These are phyloP conservation scores for Nigrospora oryzae DNA, from an alignment of 2,329 filamentous ascomycete species.

Conservation along the genomic window DNA sequence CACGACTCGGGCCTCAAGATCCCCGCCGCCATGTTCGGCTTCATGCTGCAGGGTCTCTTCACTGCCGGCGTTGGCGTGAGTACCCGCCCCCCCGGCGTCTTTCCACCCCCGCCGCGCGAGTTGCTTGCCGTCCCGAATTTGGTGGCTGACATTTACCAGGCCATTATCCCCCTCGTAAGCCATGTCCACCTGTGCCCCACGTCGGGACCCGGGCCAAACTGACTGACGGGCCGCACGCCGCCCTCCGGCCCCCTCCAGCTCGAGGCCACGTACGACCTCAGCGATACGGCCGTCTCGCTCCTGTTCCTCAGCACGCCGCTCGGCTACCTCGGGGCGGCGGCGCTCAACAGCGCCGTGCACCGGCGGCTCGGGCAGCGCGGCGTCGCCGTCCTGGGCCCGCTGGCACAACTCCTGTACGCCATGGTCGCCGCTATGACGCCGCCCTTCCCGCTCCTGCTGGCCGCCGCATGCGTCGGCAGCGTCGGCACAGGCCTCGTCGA, in stretches of 20 bases:
- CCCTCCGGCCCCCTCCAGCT: conserved; percentile 14
- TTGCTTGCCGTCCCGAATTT: too few species aligned
- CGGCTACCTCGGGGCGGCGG: conserved; percentile 33
- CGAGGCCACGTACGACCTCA: conserved; percentile 28
- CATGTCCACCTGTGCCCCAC: too few species aligned
- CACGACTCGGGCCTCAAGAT: background rate
- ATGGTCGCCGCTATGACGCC: conserved; percentile 16
- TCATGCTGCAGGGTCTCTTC: conserved; percentile 1
- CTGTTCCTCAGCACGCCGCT: conserved; percentile 32
- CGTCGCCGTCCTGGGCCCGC: conserved; percentile 42
- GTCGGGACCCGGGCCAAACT: too few species aligned
- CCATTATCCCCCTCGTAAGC: too few species aligned
- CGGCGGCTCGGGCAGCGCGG: conserved; percentile 29
- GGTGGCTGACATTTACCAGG: too few species aligned
- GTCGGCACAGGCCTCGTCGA: conserved; percentile 31
- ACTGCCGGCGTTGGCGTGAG: background rate
- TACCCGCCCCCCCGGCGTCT: background rate
- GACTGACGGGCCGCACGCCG: too few species aligned
- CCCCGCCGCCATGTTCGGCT: conserved; percentile 1
- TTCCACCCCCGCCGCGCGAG: too few species aligned
- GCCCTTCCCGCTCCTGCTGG: conserved; percentile 21
- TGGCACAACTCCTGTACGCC: conserved; percentile 24
- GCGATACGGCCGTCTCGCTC: conserved; percentile 31
- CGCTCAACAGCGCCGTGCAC: conserved; percentile 29
- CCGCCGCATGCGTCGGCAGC: conserved; percentile 20